These are phyloP conservation scores for Xylaria polymorpha DNA, from an alignment of 2,329 filamentous ascomycete genomes.

Conservation along the genomic window DNA sequence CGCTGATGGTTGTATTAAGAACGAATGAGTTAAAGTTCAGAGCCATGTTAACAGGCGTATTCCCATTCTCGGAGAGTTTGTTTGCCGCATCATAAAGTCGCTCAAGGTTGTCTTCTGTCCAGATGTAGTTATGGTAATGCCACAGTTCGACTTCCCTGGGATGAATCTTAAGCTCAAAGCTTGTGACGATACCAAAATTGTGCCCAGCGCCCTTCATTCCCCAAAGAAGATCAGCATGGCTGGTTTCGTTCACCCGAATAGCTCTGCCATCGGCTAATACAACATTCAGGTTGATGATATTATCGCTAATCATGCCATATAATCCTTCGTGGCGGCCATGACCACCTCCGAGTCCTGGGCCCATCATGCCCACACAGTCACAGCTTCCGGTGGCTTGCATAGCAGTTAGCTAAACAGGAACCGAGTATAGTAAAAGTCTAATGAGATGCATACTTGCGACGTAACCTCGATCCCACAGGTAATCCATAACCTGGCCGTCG, in stretches of 20 bases:
- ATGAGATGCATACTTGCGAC: constrained; percentile 25
- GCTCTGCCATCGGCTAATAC: constrained; percentile 39
- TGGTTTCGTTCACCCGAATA: constrained; percentile 28
- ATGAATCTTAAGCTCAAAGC: constrained; percentile 32
- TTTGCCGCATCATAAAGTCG: background rate
- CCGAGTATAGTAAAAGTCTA: background rate
- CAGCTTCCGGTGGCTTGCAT: constrained; percentile 28
- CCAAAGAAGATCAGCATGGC: constrained; percentile 37
- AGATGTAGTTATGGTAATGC: constrained; percentile 28
- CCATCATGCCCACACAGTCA: constrained; percentile 44
- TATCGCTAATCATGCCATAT: constrained; percentile 44
- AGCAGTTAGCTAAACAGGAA: background rate
- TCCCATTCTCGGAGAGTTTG: constrained; percentile 9
- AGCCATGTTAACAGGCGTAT: constrained; percentile 27
- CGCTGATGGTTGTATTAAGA: constrained; percentile 32
- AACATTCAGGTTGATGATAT: constrained; percentile 39
- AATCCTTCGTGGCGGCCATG: constrained; percentile 44
- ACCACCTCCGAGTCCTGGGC: constrained; percentile 44
- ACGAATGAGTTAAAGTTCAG: constrained; percentile 29
- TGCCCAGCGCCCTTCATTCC: constrained; percentile 28
- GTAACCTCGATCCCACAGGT: constrained; percentile 34
- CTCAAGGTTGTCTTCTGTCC: constrained; percentile 19
- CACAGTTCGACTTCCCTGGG: background rate
- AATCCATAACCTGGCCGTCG: constrained; percentile 15
- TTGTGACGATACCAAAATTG: constrained; percentile 35